Percentiles rank a stretch among this genome's conserved stretches.
phyloP scores from a whole-genome alignment of 768 basidiomycete species.

The Rhodotorula graminis region DNA sequence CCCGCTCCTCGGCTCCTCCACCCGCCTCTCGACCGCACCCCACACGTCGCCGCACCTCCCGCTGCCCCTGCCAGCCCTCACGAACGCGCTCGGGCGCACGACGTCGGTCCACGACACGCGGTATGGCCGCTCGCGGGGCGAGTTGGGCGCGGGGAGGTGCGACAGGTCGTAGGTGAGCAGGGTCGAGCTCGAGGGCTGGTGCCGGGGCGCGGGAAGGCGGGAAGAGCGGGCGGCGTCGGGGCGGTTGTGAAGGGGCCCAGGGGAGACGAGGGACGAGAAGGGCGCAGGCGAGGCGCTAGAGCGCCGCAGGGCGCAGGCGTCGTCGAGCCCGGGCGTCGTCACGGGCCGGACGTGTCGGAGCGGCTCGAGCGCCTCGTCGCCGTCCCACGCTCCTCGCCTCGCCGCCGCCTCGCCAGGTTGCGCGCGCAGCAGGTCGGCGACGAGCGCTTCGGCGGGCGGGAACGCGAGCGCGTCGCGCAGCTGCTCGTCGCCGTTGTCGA shows the following conservation, averaged over 20 bases:
- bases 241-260: too few relatives aligned
- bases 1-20: background rate
- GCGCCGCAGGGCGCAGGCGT: background rate
- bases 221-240: background rate
- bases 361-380: background rate
- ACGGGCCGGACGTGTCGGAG: background rate
- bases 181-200: background rate
- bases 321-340: background rate
- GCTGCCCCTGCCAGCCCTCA: conserved; percentile 14
- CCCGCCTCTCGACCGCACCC: conserved; percentile 17
- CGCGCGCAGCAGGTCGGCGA: background rate
- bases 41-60: conserved; percentile 24
- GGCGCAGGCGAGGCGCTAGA: background rate
- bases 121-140: conserved; percentile 17
- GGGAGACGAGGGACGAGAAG: background rate
- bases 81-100: conserved; percentile 6
- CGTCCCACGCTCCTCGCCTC: too few relatives aligned
- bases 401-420: background rate
- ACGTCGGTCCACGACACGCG: background rate
- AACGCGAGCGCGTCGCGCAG: background rate
- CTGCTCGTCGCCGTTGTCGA: background rate
- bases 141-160: conserved; percentile 21
- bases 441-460: background rate
- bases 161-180: conserved; percentile 18
- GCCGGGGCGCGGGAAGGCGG: background rate